phyloP scores from a whole-genome alignment of 169 alveolate species.

The Plasmodium sp. region DNA sequence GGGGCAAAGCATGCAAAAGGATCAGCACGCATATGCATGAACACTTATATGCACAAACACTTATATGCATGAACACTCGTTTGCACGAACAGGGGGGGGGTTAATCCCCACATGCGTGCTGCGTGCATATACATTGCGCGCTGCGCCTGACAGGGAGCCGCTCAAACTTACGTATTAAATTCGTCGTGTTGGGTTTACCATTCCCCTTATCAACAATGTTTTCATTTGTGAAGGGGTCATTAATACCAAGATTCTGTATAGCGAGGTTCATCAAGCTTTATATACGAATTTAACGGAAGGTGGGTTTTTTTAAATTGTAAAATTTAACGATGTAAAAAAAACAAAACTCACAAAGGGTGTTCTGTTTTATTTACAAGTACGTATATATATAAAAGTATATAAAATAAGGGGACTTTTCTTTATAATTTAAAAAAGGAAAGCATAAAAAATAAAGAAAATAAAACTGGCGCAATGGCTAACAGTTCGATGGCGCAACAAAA shows the following conservation, averaged over 20 bases:
- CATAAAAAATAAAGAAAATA: neutral
- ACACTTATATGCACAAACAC: neutral
- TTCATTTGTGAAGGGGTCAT: conserved; percentile 76
- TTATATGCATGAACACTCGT: neutral
- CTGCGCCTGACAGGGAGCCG: neutral
- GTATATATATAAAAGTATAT: neutral
- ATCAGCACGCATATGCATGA: neutral
- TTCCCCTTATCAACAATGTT: conserved; percentile 75
- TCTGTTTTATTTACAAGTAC: neutral
- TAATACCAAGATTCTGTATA: conserved; percentile 74
- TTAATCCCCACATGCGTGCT: neutral
- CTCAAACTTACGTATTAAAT: conserved; percentile 67
- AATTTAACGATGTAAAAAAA: neutral
- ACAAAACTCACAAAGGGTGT: neutral
- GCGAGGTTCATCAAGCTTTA: conserved; percentile 76
- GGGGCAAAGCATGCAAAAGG: neutral
- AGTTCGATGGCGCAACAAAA: neutral
- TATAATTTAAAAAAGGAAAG: neutral
- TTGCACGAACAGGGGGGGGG: neutral
- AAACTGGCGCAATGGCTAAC: neutral
- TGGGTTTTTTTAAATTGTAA: neutral
- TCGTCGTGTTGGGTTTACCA: conserved; percentile 68
- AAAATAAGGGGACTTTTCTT: neutral
- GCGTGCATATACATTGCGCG: neutral
- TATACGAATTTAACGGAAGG: neutral